Percentiles rank a stretch among this genome's conserved stretches.
phyloP scores from a whole-genome alignment of 139 green algal species.

The Pleodorina starrii region DNA sequence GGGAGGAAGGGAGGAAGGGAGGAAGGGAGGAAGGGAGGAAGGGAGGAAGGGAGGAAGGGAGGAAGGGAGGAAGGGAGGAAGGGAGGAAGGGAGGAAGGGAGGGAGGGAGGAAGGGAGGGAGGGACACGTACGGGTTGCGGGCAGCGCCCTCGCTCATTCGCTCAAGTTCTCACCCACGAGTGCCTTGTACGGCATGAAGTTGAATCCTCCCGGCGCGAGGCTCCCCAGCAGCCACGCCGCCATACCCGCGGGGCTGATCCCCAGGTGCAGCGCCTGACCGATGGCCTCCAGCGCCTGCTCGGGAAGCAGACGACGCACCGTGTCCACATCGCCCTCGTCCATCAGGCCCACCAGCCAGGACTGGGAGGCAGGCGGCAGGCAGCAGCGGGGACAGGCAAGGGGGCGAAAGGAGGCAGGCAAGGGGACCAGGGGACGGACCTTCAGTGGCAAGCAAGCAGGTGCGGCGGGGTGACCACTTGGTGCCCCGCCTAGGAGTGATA shows the following conservation, averaged over 20 bases:
- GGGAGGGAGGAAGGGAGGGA: no score
- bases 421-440: no score
- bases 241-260: not conserved
- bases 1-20: no score
- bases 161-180: conserved; percentile 31
- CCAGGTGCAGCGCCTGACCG: conserved; percentile 12
- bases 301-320: not conserved
- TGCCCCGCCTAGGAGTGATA: no score
- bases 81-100: no score
- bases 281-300: conserved; percentile 28
- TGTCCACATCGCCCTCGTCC: conserved; percentile 1
- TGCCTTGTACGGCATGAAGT: conserved; percentile 36
- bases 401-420: not conserved
- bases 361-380: not conserved
- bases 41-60: no score
- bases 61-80: no score
- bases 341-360: conserved; percentile 23
- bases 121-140: no score
- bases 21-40: no score
- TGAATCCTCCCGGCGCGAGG: conserved; percentile 22
- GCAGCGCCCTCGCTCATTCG: no score
- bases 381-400: not conserved
- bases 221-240: conserved; percentile 35
- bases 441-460: no score
- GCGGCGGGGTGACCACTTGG: no score